Conservation (phyloP, 331 rosid species). For the Telfairia occidentalis region DNA sequence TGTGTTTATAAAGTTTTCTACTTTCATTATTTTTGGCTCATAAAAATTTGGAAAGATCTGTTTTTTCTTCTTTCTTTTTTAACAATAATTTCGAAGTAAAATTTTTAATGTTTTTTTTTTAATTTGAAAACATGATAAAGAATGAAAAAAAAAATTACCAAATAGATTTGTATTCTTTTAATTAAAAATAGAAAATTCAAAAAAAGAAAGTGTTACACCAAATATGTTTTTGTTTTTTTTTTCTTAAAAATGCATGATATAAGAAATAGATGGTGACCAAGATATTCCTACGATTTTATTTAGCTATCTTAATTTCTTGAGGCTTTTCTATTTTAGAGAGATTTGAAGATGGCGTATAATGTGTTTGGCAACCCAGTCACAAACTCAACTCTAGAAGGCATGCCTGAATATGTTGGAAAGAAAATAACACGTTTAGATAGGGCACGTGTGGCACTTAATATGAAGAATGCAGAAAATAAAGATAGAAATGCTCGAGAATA, state of each 20-base stretch:
- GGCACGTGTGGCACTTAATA: neutral
- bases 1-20: too few relatives aligned
- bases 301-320: neutral
- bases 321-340: neutral
- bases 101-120: too few relatives aligned
- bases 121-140: too few relatives aligned
- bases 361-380: neutral
- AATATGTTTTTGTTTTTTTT: too few relatives aligned
- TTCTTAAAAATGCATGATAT: too few relatives aligned
- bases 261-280: neutral
- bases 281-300: neutral
- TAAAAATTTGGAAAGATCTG: too few relatives aligned
- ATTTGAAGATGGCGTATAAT: neutral
- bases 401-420: neutral
- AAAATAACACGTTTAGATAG: neutral
- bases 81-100: too few relatives aligned
- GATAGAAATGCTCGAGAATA: conserved; percentile 1
- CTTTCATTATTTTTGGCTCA: too few relatives aligned
- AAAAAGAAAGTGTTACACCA: too few relatives aligned
- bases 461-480: neutral
- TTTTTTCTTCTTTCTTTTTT: too few relatives aligned
- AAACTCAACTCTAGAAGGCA: neutral
- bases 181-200: neutral
- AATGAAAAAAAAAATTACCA: too few relatives aligned
- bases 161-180: too few relatives aligned